Base-by-base conservation (phyloP, 2,329 filamentous ascomycete genomes). In the Talaromyces amestolkiae region DNA sequence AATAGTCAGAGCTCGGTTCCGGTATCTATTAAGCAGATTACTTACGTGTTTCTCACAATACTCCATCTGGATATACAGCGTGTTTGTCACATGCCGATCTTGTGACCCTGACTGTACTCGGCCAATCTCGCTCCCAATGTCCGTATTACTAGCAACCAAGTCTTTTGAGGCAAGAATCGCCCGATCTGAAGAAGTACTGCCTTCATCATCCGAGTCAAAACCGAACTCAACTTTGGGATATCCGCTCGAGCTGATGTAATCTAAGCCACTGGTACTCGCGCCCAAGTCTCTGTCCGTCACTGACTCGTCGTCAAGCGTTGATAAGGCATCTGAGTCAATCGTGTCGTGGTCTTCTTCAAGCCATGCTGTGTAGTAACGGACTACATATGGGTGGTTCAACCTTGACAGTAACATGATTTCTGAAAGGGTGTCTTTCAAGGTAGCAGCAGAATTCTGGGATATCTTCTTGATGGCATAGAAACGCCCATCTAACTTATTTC, bases 391-490 rank as follows among this genome's bases (percentile, higher is more conserved):
- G 76, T 98, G 94, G 72, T 96, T 97, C 65, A 99, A 85, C 66
- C 92, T 88, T n/a, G 94, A 96, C 17, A 99, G 83, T 9, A 98
- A 81, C 75, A 93, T 90, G 47, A 97, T 94, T 74, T 97, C 91
- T 0, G 91, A 93, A 45, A 98, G 82, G 65, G 91, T 91, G 66
- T 81, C 80, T 66, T 82, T 80, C 61, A 85, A 73, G 5, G 84
- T 82, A 11, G 89, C 85, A 31, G 90, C 86, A 0, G 92, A 92
- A 61, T 89, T 89, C 70, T 95, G 91, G 1, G 89, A 92, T 68
- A 99, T 95, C 76, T 98, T 97, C 77, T 99, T 99, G 75, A 99
- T 91, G 19, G 95, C 95, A 78, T 98, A 99, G 51, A 96, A 89
- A 65, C 93, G 91, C 0, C 92, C 92, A 75, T 98, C 95, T 3